These are phyloP conservation scores for Lepiota venenata DNA, from an alignment of 768 basidiomycete genomes.

Conservation along the genomic window DNA sequence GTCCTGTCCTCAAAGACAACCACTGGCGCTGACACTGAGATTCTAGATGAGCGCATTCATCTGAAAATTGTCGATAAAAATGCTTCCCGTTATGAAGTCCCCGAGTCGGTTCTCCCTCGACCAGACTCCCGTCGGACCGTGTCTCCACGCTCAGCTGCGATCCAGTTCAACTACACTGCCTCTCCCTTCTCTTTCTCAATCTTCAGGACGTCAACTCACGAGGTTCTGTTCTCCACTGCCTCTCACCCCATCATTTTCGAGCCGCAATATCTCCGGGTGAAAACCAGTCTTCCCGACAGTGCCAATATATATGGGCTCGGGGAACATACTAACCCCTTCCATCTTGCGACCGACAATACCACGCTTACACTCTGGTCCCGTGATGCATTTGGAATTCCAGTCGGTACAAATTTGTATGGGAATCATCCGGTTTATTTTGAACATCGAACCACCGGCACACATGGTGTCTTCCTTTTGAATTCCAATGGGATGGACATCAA, in stretches of 20 bases:
- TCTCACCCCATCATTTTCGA: constrained; percentile 68
- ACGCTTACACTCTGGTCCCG: constrained; percentile 61
- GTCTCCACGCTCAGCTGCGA: constrained; percentile 31
- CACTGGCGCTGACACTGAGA: not conserved
- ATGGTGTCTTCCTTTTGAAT: constrained; percentile 67
- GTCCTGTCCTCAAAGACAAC: not conserved
- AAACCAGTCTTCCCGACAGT: constrained; percentile 52
- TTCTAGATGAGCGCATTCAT: constrained; percentile 53
- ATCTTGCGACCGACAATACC: constrained; percentile 44
- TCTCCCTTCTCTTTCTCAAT: constrained; percentile 64
- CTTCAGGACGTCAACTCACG: constrained; percentile 41
- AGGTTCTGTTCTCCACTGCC: constrained; percentile 60
- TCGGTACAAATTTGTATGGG: constrained; percentile 64
- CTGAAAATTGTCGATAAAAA: constrained; percentile 57
- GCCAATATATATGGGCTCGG: constrained; percentile 80
- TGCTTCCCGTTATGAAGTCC: constrained; percentile 56
- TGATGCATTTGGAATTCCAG: constrained; percentile 57
- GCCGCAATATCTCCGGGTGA: constrained; percentile 72
- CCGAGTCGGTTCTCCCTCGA: constrained; percentile 56
- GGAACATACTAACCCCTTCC: constrained; percentile 68
- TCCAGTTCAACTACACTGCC: constrained; percentile 57
- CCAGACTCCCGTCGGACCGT: constrained; percentile 32
- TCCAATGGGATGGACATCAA: constrained; percentile 81
- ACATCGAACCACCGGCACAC: constrained; percentile 61
- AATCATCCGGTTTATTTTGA: constrained; percentile 75